A percentile compares a stretch with the other conserved stretches of the same genome.
Conservation (phyloP, 2,329 filamentous ascomycete species). For the Alternaria sp. region DNA sequence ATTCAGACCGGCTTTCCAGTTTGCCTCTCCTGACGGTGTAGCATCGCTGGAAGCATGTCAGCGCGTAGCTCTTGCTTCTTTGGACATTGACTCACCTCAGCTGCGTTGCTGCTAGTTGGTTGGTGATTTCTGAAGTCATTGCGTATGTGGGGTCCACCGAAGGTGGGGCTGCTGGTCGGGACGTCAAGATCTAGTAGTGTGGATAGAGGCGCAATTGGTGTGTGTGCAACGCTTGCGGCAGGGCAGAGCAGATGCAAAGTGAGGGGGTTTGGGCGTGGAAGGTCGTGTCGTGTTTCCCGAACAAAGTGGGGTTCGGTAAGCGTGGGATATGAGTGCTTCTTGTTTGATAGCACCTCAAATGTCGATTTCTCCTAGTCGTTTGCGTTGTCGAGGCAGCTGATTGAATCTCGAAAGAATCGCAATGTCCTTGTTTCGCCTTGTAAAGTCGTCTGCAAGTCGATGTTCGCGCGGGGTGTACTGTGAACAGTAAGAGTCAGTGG, state of each 20-base stretch:
- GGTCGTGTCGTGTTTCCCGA: constrained; percentile 25
- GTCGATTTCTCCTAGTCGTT: constrained; percentile 11
- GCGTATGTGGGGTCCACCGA: constrained; percentile 39
- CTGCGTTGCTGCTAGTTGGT: constrained; percentile 65
- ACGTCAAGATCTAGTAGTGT: constrained; percentile 25
- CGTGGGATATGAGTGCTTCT: constrained; percentile 17
- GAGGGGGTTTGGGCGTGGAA: constrained; percentile 26
- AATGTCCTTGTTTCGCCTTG: constrained; percentile 23
- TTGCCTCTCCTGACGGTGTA: constrained; percentile 60
- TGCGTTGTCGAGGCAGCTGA: constrained; percentile 24
- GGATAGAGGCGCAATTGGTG: constrained; percentile 20
- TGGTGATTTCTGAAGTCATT: constrained; percentile 62
- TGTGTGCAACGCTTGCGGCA: constrained; percentile 32
- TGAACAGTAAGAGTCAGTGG: constrained; percentile 19
- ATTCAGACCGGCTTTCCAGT: constrained; percentile 79
- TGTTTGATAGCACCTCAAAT: constrained; percentile 25
- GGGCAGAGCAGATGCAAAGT: constrained; percentile 29
- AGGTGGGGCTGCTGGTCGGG: constrained; percentile 30
- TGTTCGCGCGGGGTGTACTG: constrained; percentile 22
- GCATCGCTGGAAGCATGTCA: constrained; percentile 54
- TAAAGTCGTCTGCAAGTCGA: constrained; percentile 23
- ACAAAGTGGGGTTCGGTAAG: constrained; percentile 26
- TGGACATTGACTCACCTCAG: constrained; percentile 53
- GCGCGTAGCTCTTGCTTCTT: constrained; percentile 6
- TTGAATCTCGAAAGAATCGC: constrained; percentile 18